Base-by-base conservation (phyloP, 768 basidiomycete genomes). In the Amanita exitialis region DNA sequence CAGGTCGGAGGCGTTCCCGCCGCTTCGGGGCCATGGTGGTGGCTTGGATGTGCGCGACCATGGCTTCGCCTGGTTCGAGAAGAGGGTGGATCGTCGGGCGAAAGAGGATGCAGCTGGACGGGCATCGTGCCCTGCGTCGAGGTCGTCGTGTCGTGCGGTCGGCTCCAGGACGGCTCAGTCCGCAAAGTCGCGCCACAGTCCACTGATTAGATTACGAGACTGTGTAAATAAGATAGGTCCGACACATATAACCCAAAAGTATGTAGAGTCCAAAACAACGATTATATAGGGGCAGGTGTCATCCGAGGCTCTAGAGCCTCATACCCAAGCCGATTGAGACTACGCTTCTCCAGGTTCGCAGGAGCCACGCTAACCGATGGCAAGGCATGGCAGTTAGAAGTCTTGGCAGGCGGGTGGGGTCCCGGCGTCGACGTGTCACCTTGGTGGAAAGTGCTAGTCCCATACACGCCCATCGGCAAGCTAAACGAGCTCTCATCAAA, bases 71-170 rank as follows among this genome's bases (percentile, higher is more conserved):
- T 42, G 16, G 8, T 65, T 21, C 51, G 44, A 25, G 34, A 10
- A 6, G 43, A 38, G 12, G 51, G 18, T 9, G 42, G 55, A 8
- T 65, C 77, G 28, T 86, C 83, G 6, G 72, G 72, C 3, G 77
- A 79, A 20, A 90, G 76, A 34, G 88, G 88, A 59, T 90, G 88
- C 0, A 78, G 78, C 54, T 89, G 70, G 18, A 83, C 82, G 20
- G 80, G 79, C 5, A 77, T 83, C 62, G 48, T 41, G 38, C 39
- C 48, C 18, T 28, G 48, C 13, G 28, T 39, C 48, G 48, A 27
- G 38, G 30, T 8, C 15, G 34, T 34, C 15, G 34, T 34, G 10
- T 34, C 15, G 13, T n/a, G 36, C 36, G 13, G 36, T 7, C 6
- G 20, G 23, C 4, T 28, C 27, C 20, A 23, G 6, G 7, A 43